Conservation (phyloP, 164 flowering plant species). For the Magnolia changhungtana region DNA sequence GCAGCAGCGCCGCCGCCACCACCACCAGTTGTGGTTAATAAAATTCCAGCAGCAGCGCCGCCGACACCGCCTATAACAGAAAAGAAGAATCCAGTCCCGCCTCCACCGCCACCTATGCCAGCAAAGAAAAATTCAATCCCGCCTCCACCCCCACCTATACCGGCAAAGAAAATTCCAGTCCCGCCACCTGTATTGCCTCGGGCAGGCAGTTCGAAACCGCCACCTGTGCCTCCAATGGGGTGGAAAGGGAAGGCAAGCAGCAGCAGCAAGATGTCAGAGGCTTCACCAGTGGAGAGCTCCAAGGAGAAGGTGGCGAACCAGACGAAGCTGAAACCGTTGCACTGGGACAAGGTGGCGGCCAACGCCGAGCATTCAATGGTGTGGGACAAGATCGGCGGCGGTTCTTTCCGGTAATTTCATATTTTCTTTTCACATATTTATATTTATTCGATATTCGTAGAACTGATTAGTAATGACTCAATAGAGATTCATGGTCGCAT, state of each 20-base stretch:
- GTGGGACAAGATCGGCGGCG: conserved; percentile 69
- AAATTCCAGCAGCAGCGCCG: conserved; percentile 3
- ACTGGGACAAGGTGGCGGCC: conserved; percentile 79
- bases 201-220: conserved; percentile 29
- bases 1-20: conserved; percentile 20
- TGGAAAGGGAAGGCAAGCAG: conserved; percentile 18
- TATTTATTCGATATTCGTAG: background rate
- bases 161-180: conserved; percentile 22
- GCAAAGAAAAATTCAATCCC: conserved; percentile 22
- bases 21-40: conserved; percentile 7
- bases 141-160: conserved; percentile 22
- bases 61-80: conserved; percentile 2
- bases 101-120: conserved; percentile 29
- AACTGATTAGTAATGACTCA: too few relatives aligned
- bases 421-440: background rate
- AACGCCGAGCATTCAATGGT: conserved; percentile 79
- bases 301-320: conserved; percentile 18
- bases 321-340: conserved; percentile 77
- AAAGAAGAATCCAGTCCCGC: conserved; percentile 13
- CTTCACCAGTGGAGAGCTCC: conserved; percentile 23
- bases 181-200: conserved; percentile 46
- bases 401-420: conserved; percentile 71
- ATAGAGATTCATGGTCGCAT: too few relatives aligned
- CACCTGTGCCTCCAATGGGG: conserved; percentile 28
- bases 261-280: conserved; percentile 8